Conservation (phyloP, 352 stramenopile species). For the Phytophthora pseudosyringae region DNA sequence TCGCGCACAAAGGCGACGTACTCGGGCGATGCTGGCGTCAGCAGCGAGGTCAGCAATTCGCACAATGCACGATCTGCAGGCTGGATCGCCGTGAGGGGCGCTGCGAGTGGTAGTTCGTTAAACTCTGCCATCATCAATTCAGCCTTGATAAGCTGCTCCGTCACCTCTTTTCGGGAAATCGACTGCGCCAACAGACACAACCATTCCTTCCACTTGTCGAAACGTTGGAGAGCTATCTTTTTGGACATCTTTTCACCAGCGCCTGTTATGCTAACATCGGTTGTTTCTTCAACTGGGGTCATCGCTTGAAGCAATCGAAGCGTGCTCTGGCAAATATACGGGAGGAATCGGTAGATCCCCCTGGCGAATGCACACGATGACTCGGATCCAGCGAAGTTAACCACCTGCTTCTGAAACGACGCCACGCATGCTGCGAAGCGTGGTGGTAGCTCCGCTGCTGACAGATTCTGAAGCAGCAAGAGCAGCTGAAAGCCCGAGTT, state of each 20-base stretch:
- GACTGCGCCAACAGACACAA: conserved; percentile 49
- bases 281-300: conserved; percentile 14
- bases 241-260: conserved; percentile 8
- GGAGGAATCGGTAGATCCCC: conserved; percentile 57
- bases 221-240: conserved; percentile 24
- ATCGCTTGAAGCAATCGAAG: conserved; percentile 47
- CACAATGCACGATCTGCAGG: conserved; percentile 41
- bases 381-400: conserved; percentile 45
- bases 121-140: conserved; percentile 57
- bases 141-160: conserved; percentile 57
- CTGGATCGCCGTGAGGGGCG: conserved; percentile 17
- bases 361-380: conserved; percentile 36
- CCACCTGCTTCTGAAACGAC: conserved; percentile 47
- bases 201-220: conserved; percentile 59
- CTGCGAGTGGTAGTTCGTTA: conserved; percentile 23
- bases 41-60: conserved; percentile 49
- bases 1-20: conserved; percentile 58
- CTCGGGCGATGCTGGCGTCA: conserved; percentile 48
- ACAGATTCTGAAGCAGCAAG: conserved; percentile 50
- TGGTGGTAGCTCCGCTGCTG: conserved; percentile 5
- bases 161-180: conserved; percentile 59
- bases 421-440: conserved; percentile 29
- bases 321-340: conserved; percentile 58
- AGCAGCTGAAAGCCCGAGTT: conserved; percentile 56
- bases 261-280: conserved; percentile 9